phyloP scores from a whole-genome alignment of 1,284 basidiomycete species.

The Puccinia triticina region DNA sequence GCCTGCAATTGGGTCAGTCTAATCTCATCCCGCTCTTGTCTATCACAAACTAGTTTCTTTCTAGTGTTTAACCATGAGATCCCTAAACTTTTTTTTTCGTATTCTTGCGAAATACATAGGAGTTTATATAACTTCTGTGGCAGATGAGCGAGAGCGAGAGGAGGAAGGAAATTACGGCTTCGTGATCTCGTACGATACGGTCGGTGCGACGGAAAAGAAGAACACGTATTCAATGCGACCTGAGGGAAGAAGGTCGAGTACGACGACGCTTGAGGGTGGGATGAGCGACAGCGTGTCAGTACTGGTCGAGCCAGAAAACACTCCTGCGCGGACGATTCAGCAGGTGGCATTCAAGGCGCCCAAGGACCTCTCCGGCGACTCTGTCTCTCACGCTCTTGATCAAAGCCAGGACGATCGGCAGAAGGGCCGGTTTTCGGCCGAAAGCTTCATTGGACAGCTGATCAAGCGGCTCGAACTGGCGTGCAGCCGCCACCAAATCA shows the following conservation, averaged over 20 bases:
- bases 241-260: not conserved
- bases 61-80: no score
- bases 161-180: conserved; percentile 84
- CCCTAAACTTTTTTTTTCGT: not conserved
- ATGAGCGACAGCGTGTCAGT: not conserved
- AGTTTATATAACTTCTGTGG: conserved; percentile 80
- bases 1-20: conserved; percentile 74
- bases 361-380: not conserved
- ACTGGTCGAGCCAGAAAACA: not conserved
- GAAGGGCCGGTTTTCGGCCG: not conserved
- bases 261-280: not conserved
- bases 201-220: conserved; percentile 67
- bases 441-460: conserved; percentile 1
- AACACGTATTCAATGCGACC: conserved; percentile 77
- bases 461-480: not conserved
- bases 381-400: not conserved
- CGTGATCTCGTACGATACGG: conserved; percentile 72
- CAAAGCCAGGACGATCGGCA: conserved; percentile 63
- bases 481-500: not conserved
- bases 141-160: conserved; percentile 86
- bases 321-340: not conserved
- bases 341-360: conserved; percentile 28
- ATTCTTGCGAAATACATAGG: conserved; percentile 52
- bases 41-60: not conserved
- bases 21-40: not conserved